Base-by-base conservation (phyloP, 768 basidiomycete species). In the Suillus variegatus region DNA sequence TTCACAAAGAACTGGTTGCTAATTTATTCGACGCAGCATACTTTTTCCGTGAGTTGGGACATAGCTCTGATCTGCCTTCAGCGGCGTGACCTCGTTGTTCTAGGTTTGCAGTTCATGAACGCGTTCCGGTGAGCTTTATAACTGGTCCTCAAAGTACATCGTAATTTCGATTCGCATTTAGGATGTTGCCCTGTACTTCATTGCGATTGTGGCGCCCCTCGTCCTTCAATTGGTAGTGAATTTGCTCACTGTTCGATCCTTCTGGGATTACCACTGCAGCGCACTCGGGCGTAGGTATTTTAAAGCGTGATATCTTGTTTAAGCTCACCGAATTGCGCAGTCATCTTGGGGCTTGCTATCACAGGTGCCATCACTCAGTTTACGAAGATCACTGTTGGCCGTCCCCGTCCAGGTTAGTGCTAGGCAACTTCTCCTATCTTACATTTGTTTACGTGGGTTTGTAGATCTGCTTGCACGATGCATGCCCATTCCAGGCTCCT, bases 181-280 rank as follows among this genome's bases (percentile, higher is more conserved):
- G 86, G 75, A 82, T 69, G 22, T 78, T 52, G 85, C 83, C 18
- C 71, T 89, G 7, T 84, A 82, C 69, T 67, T 87, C 14, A 86
- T 89, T 60, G 82, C 84, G 13, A 56, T 84, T 35, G 85, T 89
- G 3, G 82, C 92, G 3, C 96, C 96, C 0, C 74, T 93, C 25
- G 71, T 87, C 54, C 78, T 94, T 51, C 87, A 93, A 71, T 82
- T 89, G 22, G 68, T 87, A 22, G 83, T 96, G 69, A 92, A 93
- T 69, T 65, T 88, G 25, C 58, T 92, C 16, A 90, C 93, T 25
- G 80, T 94, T 36, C 85, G 90, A n/a, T 90, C 88, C 3, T 88
- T 87, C 81, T 98, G 95, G 95, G 96, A 97, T 72, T 79, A 91
- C 38, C 96, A 97, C 73, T 89, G 87, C 71, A 82, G 90, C 57